Evolutionary conservation across 768 basidiomycete genomes (phyloP).

Genomic region (Ramaria sp.): DNA sequence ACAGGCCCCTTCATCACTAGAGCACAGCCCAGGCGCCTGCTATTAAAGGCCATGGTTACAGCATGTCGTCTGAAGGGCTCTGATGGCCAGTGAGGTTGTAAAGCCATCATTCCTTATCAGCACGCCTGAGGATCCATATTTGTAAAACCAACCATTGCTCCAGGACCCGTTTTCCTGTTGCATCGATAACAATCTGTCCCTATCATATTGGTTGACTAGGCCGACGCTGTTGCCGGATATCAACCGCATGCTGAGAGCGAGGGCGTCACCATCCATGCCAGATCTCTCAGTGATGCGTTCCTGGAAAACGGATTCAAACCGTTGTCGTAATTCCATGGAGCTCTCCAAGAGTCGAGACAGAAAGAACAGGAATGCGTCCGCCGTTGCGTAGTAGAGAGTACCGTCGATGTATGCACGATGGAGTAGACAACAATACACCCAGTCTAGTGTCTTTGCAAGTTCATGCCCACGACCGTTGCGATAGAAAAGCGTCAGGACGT

Average conservation of each 20-base stretch:
- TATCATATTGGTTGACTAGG: slow-evolving; percentile 31
- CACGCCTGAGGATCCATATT: slow-evolving; percentile 37
- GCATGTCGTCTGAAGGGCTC: too few relatives aligned
- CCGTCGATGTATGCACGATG: slow-evolving; percentile 46
- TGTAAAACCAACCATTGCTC: slow-evolving; percentile 47
- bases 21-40: too few relatives aligned
- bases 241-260: slow-evolving; percentile 48
- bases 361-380: slow-evolving; percentile 46
- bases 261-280: slow-evolving; percentile 37
- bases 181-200: too few relatives aligned
- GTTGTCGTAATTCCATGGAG: slow-evolving; percentile 22
- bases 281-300: slow-evolving; percentile 40
- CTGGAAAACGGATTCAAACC: slow-evolving; percentile 30
- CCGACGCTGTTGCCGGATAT: slow-evolving; percentile 33
- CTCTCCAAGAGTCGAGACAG: slow-evolving; percentile 32
- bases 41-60: too few relatives aligned
- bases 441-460: slow-evolving; percentile 33
- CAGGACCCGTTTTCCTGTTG: too few relatives aligned
- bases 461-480: slow-evolving; percentile 37
- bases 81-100: too few relatives aligned
- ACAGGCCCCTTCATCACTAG: too few relatives aligned
- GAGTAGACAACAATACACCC: slow-evolving; percentile 38
- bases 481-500: slow-evolving; percentile 41
- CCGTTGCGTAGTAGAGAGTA: slow-evolving; percentile 42
- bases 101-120: slow-evolving; percentile 45